A percentile compares a stretch with the other conserved stretches of the same genome.
Evolutionary conservation across 108 stramenopile genomes (phyloP).

Genomic region (Seminavis robusta): DNA sequence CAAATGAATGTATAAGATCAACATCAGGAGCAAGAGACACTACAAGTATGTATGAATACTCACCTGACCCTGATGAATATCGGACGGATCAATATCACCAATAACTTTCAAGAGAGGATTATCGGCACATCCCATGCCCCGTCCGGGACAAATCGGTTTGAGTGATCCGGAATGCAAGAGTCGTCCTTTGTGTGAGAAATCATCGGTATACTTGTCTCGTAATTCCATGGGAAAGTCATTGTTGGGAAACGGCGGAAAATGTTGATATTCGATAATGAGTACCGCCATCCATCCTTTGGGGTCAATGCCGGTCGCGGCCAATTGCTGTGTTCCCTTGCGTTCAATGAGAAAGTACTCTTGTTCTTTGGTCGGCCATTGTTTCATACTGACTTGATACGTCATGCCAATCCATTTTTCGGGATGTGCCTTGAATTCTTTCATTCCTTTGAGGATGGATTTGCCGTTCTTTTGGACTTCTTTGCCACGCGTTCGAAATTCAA

Average conservation of each 20-base stretch:
- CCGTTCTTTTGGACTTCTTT: no score
- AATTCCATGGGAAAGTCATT: not conserved
- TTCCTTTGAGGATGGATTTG: slow-evolving; percentile 17
- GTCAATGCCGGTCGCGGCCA: slow-evolving; percentile 12
- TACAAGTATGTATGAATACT: no score
- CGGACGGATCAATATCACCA: slow-evolving; percentile 37
- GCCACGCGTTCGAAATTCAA: no score
- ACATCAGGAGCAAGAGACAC: no score
- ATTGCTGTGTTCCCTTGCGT: slow-evolving; percentile 23
- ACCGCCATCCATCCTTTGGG: slow-evolving; percentile 29
- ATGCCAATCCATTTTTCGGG: slow-evolving; percentile 21
- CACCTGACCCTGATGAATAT: slow-evolving; percentile 36
- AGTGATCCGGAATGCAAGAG: no score
- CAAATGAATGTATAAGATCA: no score
- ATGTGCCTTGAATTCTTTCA: slow-evolving; percentile 18
- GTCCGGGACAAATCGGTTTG: slow-evolving; percentile 35
- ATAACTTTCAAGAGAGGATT: slow-evolving; percentile 31
- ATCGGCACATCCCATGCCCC: slow-evolving; percentile 42
- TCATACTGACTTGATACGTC: slow-evolving; percentile 23
- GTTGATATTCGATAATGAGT: slow-evolving; percentile 19
- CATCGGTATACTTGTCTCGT: slow-evolving; percentile 11
- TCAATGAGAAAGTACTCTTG: slow-evolving; percentile 23
- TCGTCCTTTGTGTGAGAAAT: slow-evolving; percentile 8
- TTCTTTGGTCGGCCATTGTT: slow-evolving; percentile 23
- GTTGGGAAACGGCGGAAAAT: slow-evolving; percentile 8